A percentile compares a stretch with the other conserved stretches of the same genome.
These are phyloP conservation scores for Cladophialophora psammophila DNA, from an alignment of 2,329 filamentous ascomycete genomes.

Conservation along the genomic window DNA sequence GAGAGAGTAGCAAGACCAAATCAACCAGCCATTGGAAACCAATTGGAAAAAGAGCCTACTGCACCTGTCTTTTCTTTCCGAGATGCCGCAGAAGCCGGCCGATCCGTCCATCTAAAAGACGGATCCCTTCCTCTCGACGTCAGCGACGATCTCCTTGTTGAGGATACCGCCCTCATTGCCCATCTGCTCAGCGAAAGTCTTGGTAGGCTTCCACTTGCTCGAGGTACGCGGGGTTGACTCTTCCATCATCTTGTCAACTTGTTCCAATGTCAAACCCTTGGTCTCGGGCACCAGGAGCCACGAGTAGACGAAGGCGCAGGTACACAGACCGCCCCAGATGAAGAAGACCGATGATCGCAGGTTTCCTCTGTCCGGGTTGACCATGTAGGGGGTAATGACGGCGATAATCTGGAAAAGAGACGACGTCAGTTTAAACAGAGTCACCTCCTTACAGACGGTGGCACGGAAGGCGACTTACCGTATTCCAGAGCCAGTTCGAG, in stretches of 20 bases:
- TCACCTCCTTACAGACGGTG: constrained; percentile 58
- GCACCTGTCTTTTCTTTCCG: neutral
- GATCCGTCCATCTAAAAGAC: constrained; percentile 38
- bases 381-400: constrained; percentile 77
- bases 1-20: neutral
- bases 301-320: constrained; percentile 71
- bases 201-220: constrained; percentile 75
- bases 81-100: neutral
- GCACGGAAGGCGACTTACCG: constrained; percentile 55
- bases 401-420: constrained; percentile 58
- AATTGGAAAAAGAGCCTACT: neutral
- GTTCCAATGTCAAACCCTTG: constrained; percentile 78
- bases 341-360: constrained; percentile 77
- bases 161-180: constrained; percentile 51
- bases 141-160: constrained; percentile 41
- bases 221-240: constrained; percentile 81
- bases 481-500: constrained; percentile 93
- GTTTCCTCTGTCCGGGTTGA: constrained; percentile 64
- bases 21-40: neutral
- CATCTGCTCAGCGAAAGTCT: constrained; percentile 70
- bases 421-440: constrained; percentile 65
- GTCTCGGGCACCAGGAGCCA: constrained; percentile 79
- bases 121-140: constrained; percentile 45
- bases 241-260: constrained; percentile 88
- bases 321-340: constrained; percentile 79